Conservation (phyloP, 1,284 basidiomycete species). For the Apiotrichum mycotoxinovorans region DNA sequence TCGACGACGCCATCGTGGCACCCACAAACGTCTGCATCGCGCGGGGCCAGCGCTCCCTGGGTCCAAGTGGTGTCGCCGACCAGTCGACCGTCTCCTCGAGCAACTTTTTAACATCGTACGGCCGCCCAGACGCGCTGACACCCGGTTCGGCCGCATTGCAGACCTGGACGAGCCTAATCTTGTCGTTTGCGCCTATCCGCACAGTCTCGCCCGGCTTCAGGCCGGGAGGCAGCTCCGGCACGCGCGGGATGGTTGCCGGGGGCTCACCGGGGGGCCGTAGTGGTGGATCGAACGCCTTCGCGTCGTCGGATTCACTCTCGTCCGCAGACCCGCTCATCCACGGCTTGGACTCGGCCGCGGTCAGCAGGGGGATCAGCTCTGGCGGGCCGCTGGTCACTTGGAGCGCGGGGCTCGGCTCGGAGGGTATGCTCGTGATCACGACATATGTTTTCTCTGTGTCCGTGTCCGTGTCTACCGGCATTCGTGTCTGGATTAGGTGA, state of each 20-base stretch:
- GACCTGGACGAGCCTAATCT: background rate
- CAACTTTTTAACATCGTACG: background rate
- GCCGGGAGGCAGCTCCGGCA: background rate
- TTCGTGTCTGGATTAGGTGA: no score
- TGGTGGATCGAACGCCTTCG: background rate
- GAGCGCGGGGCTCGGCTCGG: no score
- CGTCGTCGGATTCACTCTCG: no score
- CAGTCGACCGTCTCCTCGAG: constrained; percentile 32
- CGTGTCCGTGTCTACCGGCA: background rate
- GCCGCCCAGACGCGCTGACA: background rate
- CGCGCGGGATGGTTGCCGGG: background rate
- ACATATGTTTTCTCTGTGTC: no score
- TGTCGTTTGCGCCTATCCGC: background rate
- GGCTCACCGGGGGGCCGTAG: background rate
- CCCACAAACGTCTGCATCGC: constrained; percentile 14
- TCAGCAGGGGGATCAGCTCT: no score
- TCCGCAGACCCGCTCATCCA: no score
- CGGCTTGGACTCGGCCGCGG: no score
- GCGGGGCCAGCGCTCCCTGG: constrained; percentile 34
- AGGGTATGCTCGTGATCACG: background rate
- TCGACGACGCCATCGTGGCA: constrained; percentile 10
- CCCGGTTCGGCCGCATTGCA: background rate
- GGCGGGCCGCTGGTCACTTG: no score
- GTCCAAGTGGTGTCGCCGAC: constrained; percentile 39
- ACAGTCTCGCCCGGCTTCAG: background rate